Percentiles rank a stretch among this genome's conserved stretches.
Evolutionary conservation across 2,329 filamentous ascomycete genomes (phyloP).

Genomic region (Karstenula rhodostoma): DNA sequence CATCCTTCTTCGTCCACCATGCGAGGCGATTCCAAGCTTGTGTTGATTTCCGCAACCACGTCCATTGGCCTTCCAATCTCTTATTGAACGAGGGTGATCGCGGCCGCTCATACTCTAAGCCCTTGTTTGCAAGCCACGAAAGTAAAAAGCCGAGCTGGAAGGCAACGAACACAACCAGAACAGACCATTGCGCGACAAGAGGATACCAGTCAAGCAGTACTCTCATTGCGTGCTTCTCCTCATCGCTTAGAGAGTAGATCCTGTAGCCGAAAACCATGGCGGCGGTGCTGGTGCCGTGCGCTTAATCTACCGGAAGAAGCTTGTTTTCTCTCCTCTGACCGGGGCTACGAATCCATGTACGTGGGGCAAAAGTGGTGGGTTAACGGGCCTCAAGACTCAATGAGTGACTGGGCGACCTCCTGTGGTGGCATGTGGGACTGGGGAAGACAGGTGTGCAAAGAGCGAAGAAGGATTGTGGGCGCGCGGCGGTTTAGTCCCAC

Average conservation of each 20-base stretch:
- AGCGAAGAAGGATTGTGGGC: background rate
- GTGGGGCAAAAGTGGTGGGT: background rate
- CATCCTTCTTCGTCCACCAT: conserved; percentile 58
- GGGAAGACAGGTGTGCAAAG: conserved; percentile 3
- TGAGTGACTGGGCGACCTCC: background rate
- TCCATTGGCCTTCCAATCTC: conserved; percentile 28
- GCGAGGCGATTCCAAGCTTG: conserved; percentile 35
- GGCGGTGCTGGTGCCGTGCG: conserved; percentile 5
- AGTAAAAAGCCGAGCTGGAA: conserved; percentile 52
- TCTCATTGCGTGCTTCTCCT: conserved; percentile 60
- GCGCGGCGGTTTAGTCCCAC: background rate
- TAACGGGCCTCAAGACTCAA: background rate
- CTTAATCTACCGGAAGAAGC: background rate
- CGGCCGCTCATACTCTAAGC: conserved; percentile 44
- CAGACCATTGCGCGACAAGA: conserved; percentile 63
- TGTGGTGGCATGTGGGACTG: background rate
- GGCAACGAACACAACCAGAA: conserved; percentile 55
- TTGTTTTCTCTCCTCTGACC: conserved; percentile 16
- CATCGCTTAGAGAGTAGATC: conserved; percentile 60
- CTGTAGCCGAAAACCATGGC: conserved; percentile 56
- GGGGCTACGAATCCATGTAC: background rate
- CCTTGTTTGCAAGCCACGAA: conserved; percentile 40
- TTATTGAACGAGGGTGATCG: conserved; percentile 54
- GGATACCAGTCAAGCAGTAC: conserved; percentile 64
- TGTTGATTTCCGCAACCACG: conserved; percentile 35